A percentile compares a stretch with the other conserved stretches of the same genome.
These are phyloP conservation scores for Aspergillus steynii DNA, from an alignment of 495 filamentous ascomycete species.

Conservation along the genomic window DNA sequence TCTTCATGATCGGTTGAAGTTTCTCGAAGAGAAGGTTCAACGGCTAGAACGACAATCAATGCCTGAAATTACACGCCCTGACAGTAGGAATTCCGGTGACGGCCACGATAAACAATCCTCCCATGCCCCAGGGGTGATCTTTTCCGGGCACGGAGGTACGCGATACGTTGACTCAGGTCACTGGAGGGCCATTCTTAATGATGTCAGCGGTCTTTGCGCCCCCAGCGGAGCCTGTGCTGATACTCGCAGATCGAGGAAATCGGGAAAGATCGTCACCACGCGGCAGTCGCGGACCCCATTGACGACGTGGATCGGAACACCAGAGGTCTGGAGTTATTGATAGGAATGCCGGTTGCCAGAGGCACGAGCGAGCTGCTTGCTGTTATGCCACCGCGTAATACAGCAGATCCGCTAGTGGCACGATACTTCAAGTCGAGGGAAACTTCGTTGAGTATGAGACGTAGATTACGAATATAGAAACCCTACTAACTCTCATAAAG, in stretches of 20 bases:
- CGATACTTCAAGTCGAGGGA: not conserved
- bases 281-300: too few relatives aligned
- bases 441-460: not conserved
- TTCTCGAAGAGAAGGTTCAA: not conserved
- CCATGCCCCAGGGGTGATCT: not conserved
- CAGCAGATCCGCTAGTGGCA: not conserved
- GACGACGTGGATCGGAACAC: too few relatives aligned
- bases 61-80: too few relatives aligned
- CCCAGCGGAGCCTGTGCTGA: not conserved
- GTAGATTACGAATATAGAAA: not conserved
- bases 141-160: not conserved
- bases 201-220: not conserved
- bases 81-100: too few relatives aligned
- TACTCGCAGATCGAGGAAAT: too few relatives aligned
- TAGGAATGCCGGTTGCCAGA: not conserved
- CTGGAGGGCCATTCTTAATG: constrained; percentile 3
- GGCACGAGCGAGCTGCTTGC: not conserved
- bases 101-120: too few relatives aligned
- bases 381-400: not conserved
- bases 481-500: not conserved
- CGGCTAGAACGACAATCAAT: not conserved
- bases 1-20: not conserved
- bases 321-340: not conserved
- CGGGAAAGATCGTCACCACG: too few relatives aligned
- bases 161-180: constrained; percentile 5